Evolutionary conservation across 441 rosid species (phyloP).

Genomic region (Syzygium syzygioides): DNA sequence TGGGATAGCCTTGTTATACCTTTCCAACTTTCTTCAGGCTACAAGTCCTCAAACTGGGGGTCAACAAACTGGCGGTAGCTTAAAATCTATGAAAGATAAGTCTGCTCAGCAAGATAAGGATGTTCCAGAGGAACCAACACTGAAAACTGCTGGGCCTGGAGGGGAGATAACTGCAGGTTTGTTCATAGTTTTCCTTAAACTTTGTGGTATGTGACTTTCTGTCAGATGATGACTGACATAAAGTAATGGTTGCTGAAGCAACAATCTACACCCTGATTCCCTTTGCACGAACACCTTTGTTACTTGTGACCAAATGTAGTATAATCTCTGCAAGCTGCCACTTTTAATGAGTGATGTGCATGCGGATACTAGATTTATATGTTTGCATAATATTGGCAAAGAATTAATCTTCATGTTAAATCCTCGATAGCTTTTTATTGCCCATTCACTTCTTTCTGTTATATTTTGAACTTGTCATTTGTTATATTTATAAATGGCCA

Average conservation of each 20-base stretch:
- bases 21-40: constrained; percentile 41
- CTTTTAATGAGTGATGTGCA: neutral
- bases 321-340: neutral
- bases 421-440: neutral
- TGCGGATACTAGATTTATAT: neutral
- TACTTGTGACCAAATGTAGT: neutral
- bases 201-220: neutral
- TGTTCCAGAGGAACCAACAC: constrained; percentile 64
- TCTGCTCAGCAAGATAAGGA: constrained; percentile 64
- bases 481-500: neutral
- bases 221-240: neutral
- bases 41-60: constrained; percentile 87
- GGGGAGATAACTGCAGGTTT: constrained; percentile 99
- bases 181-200: constrained; percentile 16
- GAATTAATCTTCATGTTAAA: neutral
- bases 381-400: neutral
- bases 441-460: neutral
- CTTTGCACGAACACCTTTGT: neutral
- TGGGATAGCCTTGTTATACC: neutral
- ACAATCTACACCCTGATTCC: neutral
- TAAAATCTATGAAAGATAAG: constrained; percentile 92
- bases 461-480: neutral
- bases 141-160: constrained; percentile 92
- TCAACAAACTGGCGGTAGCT: constrained; percentile 76
- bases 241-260: neutral